Evolutionary conservation across 2,329 filamentous ascomycete species (phyloP).

Genomic region (Talaromyces sp.): DNA sequence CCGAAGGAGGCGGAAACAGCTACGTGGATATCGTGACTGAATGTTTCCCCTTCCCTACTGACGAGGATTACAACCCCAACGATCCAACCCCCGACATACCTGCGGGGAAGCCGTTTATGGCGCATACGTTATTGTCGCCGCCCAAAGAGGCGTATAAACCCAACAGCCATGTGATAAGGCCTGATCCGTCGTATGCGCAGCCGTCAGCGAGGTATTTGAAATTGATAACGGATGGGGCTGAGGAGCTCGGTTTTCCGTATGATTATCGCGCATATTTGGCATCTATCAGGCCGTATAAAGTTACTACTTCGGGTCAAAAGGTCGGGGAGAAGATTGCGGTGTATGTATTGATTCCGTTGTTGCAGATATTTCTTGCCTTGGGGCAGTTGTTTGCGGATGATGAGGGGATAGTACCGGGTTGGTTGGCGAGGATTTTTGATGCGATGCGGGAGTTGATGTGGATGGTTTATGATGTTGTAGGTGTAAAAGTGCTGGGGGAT

Average conservation of each 20-base stretch:
- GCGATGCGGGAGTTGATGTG: conserved; percentile 60
- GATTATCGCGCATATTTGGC: conserved; percentile 75
- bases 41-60: conserved; percentile 65
- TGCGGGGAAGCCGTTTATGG: conserved; percentile 66
- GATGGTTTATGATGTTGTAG: conserved; percentile 63
- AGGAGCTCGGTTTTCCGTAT: conserved; percentile 73
- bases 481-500: conserved; percentile 73
- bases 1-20: conserved; percentile 81
- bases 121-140: conserved; percentile 80
- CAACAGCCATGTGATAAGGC: conserved; percentile 53
- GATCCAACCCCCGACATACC: conserved; percentile 64
- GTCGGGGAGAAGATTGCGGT: conserved; percentile 66
- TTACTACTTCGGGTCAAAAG: conserved; percentile 65
- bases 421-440: conserved; percentile 58
- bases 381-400: conserved; percentile 56
- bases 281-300: conserved; percentile 66
- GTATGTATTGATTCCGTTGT: conserved; percentile 56
- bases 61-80: conserved; percentile 45
- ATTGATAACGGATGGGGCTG: conserved; percentile 73
- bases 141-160: conserved; percentile 25
- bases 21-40: conserved; percentile 81
- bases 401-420: conserved; percentile 65
- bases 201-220: conserved; percentile 80
- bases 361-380: conserved; percentile 55
- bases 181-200: conserved; percentile 72